Base-by-base conservation (phyloP, 495 filamentous ascomycete species). In the Chaetomidium leptoderma region DNA sequence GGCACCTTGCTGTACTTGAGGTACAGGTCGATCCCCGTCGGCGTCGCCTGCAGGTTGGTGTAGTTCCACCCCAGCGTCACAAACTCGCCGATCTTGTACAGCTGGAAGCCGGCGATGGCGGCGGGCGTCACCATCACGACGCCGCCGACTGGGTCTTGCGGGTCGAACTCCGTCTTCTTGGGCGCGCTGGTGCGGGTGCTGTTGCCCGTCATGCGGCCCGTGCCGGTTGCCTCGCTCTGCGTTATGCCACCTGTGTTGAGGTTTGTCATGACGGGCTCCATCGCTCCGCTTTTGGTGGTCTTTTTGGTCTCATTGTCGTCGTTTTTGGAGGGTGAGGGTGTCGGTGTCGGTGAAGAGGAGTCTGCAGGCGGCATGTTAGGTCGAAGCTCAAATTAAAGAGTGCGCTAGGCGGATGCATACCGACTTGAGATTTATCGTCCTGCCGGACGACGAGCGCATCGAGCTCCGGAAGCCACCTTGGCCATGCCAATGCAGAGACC, bases 41-140 rank as follows among this genome's bases (percentile, higher is more conserved):
- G 93, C 1, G 84, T 86, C 17, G 84, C 84, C 29, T 81, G 81
- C 37, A 98, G 76, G 43, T 87, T 90, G 2, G 93, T 98, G 75
- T 96, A 97, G 72, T 97, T 97, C 92, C 92, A 98, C 0, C 75
- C 85, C 71, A 92, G 92, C 1, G 91, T 96, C 16, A 96, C 77
- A 53, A 79, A 79, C 36, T 97, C 85, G 17, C 88, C 89, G 67
- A 97, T 87, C 72, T 92, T 92, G 83, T 90, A 97, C 67, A 90
- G 89, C 59, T 85, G 83, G 5, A 82, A 74, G 8, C 83, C 81
- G 6, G 76, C 77, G 1, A 78, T 71, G 4, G 72, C 58, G 30
- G 76, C 74, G 0, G 93, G 93, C 1, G 84, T 91, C 40, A 91
- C 72, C 89, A 97, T 90, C n/a, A 81, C 76, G 29, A 96, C 80